Conservation (phyloP, 768 basidiomycete species). For the Auricularia heimuer region DNA sequence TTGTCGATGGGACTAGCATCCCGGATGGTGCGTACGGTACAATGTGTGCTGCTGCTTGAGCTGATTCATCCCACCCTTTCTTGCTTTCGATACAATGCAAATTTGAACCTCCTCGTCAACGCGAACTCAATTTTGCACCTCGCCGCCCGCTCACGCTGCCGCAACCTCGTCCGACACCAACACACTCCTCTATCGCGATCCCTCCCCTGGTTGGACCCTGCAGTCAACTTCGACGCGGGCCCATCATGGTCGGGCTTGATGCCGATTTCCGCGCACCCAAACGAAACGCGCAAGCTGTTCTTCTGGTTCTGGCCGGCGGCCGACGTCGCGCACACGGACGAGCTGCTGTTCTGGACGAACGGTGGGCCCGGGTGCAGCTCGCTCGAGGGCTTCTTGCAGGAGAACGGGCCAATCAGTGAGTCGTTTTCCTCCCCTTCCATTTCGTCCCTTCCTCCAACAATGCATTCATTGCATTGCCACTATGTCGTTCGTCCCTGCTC, state of each 20-base stretch:
- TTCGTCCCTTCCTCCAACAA: not conserved
- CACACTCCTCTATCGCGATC: too few species aligned
- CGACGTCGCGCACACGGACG: slow-evolving; percentile 20
- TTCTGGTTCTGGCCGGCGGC: slow-evolving; percentile 26
- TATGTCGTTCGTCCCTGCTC: too few species aligned
- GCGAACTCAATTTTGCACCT: too few species aligned
- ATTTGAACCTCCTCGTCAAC: too few species aligned
- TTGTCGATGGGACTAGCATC: slow-evolving; percentile 38
- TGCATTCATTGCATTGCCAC: too few species aligned
- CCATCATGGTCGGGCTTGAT: slow-evolving; percentile 22
- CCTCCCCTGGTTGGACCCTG: not conserved
- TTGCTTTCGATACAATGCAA: too few species aligned
- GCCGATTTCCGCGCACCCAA: slow-evolving; percentile 19
- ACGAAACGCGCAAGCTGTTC: slow-evolving; percentile 38
- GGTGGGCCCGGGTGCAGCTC: slow-evolving; percentile 17
- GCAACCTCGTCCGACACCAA: too few species aligned
- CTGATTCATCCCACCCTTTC: not conserved
- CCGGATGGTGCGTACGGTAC: slow-evolving; percentile 26
- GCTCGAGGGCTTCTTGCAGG: slow-evolving; percentile 11
- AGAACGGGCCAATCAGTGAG: slow-evolving; percentile 10
- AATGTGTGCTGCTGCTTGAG: too few species aligned
- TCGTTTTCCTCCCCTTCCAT: not conserved
- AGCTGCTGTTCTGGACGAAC: slow-evolving; percentile 27
- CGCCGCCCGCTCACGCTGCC: too few species aligned
- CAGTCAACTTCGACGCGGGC: slow-evolving; percentile 28